phyloP scores from a whole-genome alignment of 2,329 filamentous ascomycete genomes.

The Fusarium torreyae region DNA sequence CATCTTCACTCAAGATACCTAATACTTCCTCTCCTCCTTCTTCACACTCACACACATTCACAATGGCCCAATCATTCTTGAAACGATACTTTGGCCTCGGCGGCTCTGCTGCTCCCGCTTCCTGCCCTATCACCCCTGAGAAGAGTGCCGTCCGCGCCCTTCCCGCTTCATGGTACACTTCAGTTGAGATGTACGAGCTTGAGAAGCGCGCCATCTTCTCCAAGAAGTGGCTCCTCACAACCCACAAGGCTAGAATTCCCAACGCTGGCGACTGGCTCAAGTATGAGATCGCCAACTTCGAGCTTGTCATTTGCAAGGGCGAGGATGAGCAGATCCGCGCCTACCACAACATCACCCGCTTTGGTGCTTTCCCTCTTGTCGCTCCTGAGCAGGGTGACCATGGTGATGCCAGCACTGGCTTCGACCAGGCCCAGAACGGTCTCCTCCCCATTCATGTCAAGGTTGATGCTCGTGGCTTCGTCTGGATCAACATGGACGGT shows the following conservation, averaged over 20 bases:
- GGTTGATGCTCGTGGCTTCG: slow-evolving; percentile 67
- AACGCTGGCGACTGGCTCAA: slow-evolving; percentile 71
- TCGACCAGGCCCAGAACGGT: slow-evolving; percentile 69
- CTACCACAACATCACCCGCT: slow-evolving; percentile 75
- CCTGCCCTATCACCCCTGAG: slow-evolving; percentile 28
- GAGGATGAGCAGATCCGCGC: slow-evolving; percentile 67
- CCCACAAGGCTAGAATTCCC: slow-evolving; percentile 65
- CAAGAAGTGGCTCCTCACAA: slow-evolving; percentile 69
- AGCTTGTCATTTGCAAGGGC: slow-evolving; percentile 68
- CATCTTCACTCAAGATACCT: slow-evolving; percentile 21
- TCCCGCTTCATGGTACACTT: slow-evolving; percentile 67
- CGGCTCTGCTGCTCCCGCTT: slow-evolving; percentile 30
- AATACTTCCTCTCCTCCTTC: slow-evolving; percentile 12
- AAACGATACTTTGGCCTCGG: slow-evolving; percentile 59
- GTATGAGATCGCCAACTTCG: slow-evolving; percentile 69
- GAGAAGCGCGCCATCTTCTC: slow-evolving; percentile 72
- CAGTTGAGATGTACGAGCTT: slow-evolving; percentile 69
- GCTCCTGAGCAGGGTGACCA: slow-evolving; percentile 61
- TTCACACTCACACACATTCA: slow-evolving; percentile 23
- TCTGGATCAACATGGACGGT: slow-evolving; percentile 72
- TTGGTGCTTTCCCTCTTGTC: slow-evolving; percentile 70
- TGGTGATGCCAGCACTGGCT: slow-evolving; percentile 68
- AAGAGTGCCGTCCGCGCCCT: slow-evolving; percentile 56
- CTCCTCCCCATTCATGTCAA: slow-evolving; percentile 70
- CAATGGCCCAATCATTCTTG: slow-evolving; percentile 51